Percentiles rank a stretch among this genome's conserved stretches.
These are phyloP conservation scores for Metschnikowia amazonensis DNA, from an alignment of 805 yeast species.

Conservation along the genomic window DNA sequence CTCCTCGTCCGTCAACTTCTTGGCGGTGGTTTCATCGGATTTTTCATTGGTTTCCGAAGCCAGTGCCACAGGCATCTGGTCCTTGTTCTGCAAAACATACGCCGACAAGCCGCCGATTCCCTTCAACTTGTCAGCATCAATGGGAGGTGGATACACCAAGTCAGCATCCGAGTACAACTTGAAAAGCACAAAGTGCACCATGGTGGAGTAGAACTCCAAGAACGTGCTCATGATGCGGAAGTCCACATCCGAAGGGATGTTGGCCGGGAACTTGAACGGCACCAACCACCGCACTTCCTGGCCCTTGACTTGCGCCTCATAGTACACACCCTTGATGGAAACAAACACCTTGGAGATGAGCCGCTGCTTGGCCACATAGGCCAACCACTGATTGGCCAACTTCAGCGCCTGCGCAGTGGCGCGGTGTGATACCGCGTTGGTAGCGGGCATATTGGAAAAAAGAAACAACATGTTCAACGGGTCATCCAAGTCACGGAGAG, in stretches of 20 bases:
- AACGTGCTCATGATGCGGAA: conserved; percentile 96
- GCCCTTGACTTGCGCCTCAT: conserved; percentile 85
- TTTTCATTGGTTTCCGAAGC: conserved; percentile 17
- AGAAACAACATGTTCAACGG: conserved; percentile 92
- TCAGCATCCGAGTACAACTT: conserved; percentile 82
- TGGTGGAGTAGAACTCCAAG: conserved; percentile 90
- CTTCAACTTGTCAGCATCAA: conserved; percentile 67
- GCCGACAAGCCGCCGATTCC: conserved; percentile 88
- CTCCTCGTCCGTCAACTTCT: conserved; percentile 38
- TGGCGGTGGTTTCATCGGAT: too few relatives aligned
- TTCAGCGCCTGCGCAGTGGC: conserved; percentile 85
- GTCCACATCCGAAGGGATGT: conserved; percentile 90
- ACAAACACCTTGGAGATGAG: conserved; percentile 85
- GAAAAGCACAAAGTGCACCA: conserved; percentile 81
- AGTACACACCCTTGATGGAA: conserved; percentile 94
- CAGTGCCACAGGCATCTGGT: conserved; percentile 10
- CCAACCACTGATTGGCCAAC: conserved; percentile 92
- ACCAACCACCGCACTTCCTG: conserved; percentile 95
- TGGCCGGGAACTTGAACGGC: conserved; percentile 95
- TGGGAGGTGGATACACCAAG: conserved; percentile 86
- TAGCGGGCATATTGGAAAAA: conserved; percentile 93
- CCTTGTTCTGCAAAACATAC: conserved; percentile 62
- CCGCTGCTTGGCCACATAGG: conserved; percentile 83
- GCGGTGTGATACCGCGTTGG: conserved; percentile 71
- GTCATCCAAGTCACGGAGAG: conserved; percentile 90